Percentiles rank a stretch among this genome's conserved stretches.
phyloP scores from a whole-genome alignment of 768 basidiomycete species.

The Serendipita sp. region DNA sequence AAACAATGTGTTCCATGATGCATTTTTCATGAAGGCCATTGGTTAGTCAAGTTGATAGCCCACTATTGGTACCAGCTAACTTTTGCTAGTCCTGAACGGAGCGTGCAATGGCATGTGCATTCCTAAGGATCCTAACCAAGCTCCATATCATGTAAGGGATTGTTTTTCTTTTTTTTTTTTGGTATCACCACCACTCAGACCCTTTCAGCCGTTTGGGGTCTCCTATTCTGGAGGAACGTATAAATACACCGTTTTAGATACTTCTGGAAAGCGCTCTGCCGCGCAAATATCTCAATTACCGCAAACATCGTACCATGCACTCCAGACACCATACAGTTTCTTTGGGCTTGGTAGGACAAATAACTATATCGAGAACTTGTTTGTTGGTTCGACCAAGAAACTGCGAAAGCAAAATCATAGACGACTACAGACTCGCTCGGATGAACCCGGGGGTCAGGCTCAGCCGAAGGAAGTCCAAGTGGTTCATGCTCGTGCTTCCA shows the following conservation, averaged over 20 bases:
- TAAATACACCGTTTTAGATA: conserved; percentile 93
- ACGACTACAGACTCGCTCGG: not conserved
- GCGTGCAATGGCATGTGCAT: conserved; percentile 80
- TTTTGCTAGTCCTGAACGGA: conserved; percentile 63
- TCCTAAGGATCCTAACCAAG: conserved; percentile 38
- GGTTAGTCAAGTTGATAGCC: conserved; percentile 32
- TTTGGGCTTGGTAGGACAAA: conserved; percentile 95
- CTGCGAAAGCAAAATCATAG: conserved; percentile 20
- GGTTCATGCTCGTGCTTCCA: not conserved
- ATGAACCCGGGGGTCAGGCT: not conserved
- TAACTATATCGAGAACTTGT: conserved; percentile 98
- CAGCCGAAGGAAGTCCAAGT: not conserved
- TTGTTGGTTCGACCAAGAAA: conserved; percentile 82
- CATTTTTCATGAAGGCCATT: conserved; percentile 95
- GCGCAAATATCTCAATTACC: conserved; percentile 92
- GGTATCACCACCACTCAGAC: conserved; percentile 9
- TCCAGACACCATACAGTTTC: conserved; percentile 86
- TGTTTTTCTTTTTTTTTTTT: not conserved
- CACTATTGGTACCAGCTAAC: not conserved
- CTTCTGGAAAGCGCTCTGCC: conserved; percentile 71
- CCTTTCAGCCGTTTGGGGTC: conserved; percentile 69
- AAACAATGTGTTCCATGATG: conserved; percentile 97
- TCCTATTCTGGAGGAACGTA: conserved; percentile 90
- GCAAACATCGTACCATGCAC: conserved; percentile 80
- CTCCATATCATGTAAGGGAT: conserved; percentile 55